Conservation (phyloP, 148 eudicot genomes). For the Persicaria tinctoria region DNA sequence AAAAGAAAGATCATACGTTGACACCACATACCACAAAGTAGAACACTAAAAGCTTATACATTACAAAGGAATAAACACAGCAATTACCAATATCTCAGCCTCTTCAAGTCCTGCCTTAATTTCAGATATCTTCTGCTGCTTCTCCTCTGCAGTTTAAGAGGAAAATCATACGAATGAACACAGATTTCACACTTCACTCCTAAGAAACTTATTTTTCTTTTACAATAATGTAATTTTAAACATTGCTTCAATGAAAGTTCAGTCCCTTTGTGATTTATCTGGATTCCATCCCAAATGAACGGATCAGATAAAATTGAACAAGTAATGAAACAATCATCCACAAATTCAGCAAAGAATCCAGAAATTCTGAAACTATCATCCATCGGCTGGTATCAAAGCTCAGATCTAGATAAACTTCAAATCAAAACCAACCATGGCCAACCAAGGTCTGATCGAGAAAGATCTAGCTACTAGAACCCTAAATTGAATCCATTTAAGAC, state of each 20-base stretch:
- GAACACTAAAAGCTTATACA: neutral
- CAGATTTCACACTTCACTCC: neutral
- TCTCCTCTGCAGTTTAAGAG: slow-evolving; percentile 44
- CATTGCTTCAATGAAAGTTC: neutral
- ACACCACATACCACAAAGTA: slow-evolving; percentile 5
- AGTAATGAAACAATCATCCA: neutral
- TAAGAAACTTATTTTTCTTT: neutral
- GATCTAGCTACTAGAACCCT: neutral
- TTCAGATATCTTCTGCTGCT: slow-evolving; percentile 59
- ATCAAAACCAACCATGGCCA: neutral
- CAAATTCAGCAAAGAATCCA: neutral
- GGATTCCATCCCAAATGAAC: neutral
- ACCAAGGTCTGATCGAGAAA: neutral
- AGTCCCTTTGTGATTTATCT: neutral
- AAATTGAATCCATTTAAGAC: neutral
- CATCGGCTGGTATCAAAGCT: neutral
- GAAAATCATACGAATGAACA: slow-evolving; percentile 10
- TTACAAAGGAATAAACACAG: neutral
- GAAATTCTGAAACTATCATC: neutral
- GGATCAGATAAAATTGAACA: neutral
- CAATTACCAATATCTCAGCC: slow-evolving; percentile 77
- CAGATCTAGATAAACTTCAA: neutral
- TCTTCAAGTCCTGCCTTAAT: slow-evolving; percentile 66
- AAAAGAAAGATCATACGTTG: slow-evolving; percentile 10
- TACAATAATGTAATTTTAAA: neutral